Evolutionary conservation across 106 monocot species (phyloP), one percentile per base, ranked within the genome.

Genomic region (Acanthochlamys bracteata): DNA sequence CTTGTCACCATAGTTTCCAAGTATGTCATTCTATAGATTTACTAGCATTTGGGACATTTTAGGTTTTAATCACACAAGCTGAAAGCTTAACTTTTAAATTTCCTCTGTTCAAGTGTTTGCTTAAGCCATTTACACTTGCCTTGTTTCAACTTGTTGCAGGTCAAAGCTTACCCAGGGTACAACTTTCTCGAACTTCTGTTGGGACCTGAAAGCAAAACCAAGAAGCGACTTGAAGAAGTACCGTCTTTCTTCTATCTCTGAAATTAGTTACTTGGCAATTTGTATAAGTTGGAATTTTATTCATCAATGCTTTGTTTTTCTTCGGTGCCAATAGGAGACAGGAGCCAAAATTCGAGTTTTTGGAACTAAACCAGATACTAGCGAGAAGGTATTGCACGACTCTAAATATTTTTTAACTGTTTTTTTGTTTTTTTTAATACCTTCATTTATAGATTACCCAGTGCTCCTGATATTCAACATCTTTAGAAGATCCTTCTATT

Each of bases 221-320:
- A 88, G 54, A 96, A 88, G 65, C 71, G 84, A 64, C 75, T 96
- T 16, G 89, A 90, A 70, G 83, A 96, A 73, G 95, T 96, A 59
- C 26, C 43, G 3, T 21, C 15, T 39, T 62, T 24, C 4, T 13
- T n/a, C 13, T 25, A 20, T 55, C 33, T 33, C 19, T 41, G 26
- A n/a, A 14, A 52, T 63, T 49, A 42, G 0, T 45, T 11, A 33
- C 39, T 3, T 49, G 17, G 17, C 10, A 14, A 14, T 49, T 49
- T 49, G 12, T 10, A 14, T 49, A 14, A 49, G 3, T 9, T 49
- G 6, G 49, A 49, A 17, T 4, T 8, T 14, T 14, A 49, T 49
- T 49, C 49, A 49, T 49, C 49, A 49, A 49, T 14, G 2, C 6
- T 49, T 49, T 14, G 2, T 49, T 49, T 49, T 49, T 49, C 17